phyloP scores from a whole-genome alignment of 441 rosid genomes.

The Aleurites moluccanus region DNA sequence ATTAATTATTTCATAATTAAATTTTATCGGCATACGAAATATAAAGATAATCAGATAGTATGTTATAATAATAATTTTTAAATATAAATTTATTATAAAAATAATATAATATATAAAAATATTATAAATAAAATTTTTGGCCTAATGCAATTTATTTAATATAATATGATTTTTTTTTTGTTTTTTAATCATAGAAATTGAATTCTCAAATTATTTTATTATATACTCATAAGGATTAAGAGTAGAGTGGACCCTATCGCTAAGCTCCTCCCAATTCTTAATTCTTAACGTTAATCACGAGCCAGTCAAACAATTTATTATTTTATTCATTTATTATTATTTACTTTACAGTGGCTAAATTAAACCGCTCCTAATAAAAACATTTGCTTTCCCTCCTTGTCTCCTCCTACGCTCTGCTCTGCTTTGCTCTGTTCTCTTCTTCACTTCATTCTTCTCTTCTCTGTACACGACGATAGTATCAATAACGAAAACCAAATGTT shows the following conservation, averaged over 20 bases:
- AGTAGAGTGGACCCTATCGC: neutral
- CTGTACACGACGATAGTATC: neutral
- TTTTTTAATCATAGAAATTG: no score
- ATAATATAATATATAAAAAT: no score
- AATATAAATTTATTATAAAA: no score
- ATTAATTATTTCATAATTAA: no score
- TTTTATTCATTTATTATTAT: neutral
- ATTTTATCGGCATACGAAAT: no score
- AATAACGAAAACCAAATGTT: slow-evolving; percentile 48
- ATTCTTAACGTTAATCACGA: slow-evolving; percentile 14
- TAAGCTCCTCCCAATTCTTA: neutral
- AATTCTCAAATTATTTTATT: neutral
- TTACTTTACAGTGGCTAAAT: neutral
- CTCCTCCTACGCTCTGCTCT: neutral
- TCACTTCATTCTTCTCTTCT: slow-evolving; percentile 25
- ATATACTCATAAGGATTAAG: neutral
- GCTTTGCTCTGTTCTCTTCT: neutral
- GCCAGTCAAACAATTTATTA: neutral
- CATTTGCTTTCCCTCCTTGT: slow-evolving; percentile 15
- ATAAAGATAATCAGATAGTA: no score
- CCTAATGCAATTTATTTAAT: no score
- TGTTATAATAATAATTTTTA: no score
- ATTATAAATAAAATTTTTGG: no score
- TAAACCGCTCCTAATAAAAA: slow-evolving; percentile 9
- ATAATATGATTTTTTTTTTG: no score